These are phyloP conservation scores for Chrysochromulina parva DNA, from an alignment of 78 protist species.

Conservation along the genomic window DNA sequence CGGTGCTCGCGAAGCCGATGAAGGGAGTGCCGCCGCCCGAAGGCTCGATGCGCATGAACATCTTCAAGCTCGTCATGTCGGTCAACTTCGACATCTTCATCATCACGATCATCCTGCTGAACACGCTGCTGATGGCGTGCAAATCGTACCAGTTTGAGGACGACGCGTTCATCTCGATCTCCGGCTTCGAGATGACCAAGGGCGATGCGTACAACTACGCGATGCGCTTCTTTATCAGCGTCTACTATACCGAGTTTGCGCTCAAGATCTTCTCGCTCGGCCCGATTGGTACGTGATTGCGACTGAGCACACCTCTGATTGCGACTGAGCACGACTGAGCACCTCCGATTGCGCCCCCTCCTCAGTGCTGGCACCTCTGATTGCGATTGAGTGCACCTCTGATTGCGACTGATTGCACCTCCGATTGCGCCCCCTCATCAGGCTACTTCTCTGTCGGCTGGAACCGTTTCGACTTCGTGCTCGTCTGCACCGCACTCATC, in stretches of 20 bases:
- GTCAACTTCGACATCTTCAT: not conserved
- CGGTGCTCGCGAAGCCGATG: not conserved
- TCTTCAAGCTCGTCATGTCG: not conserved
- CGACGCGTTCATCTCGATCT: not conserved
- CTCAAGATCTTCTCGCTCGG: not conserved
- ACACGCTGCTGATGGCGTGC: not conserved
- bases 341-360: no score
- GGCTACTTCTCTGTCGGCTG: constrained; percentile 21
- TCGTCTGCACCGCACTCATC: not conserved
- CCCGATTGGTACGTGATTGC: not conserved
- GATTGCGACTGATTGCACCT: not conserved
- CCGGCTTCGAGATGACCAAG: not conserved
- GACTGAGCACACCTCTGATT: no score
- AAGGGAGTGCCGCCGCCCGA: not conserved
- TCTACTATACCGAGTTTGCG: constrained; percentile 1
- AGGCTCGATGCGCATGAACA: not conserved
- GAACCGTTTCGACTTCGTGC: constrained; percentile 30
- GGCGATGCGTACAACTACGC: not conserved
- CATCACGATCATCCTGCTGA: not conserved
- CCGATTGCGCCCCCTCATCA: not conserved
- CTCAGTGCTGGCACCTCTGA: no score
- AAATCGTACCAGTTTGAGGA: not conserved
- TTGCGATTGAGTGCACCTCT: not conserved
- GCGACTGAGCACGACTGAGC: no score
- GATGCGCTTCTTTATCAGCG: not conserved